Percentiles rank a stretch among this genome's conserved stretches.
Conservation (phyloP, 2,329 filamentous ascomycete species). For the Neocucurbitaria cava region DNA sequence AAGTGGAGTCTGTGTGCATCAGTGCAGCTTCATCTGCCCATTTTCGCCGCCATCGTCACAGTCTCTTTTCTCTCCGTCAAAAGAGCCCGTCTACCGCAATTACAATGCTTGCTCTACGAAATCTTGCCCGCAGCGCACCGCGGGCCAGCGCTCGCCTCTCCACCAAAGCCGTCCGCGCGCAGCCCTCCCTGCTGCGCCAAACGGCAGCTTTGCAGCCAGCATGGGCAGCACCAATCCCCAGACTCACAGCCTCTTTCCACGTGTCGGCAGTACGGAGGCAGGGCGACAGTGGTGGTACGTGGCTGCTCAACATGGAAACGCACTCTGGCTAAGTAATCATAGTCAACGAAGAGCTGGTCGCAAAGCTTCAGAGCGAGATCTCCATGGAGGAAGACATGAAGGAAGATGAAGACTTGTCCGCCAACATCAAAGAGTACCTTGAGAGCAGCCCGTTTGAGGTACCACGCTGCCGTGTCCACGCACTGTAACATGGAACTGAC, state of each 20-base stretch:
- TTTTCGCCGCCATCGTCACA: constrained; percentile 6
- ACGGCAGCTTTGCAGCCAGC: constrained; percentile 42
- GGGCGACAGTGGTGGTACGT: constrained; percentile 38
- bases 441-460: constrained; percentile 85
- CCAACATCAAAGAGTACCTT: constrained; percentile 85
- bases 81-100: background rate
- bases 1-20: constrained; percentile 23
- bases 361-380: constrained; percentile 72
- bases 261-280: constrained; percentile 49
- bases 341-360: constrained; percentile 77
- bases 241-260: constrained; percentile 52
- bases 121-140: constrained; percentile 54
- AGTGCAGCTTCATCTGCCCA: constrained; percentile 11
- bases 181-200: constrained; percentile 44
- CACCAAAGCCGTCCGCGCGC: constrained; percentile 46
- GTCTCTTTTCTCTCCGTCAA: background rate
- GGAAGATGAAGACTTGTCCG: constrained; percentile 72
- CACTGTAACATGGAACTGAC: constrained; percentile 4
- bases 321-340: constrained; percentile 16
- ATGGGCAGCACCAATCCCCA: constrained; percentile 40
- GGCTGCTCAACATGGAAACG: background rate
- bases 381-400: constrained; percentile 79
- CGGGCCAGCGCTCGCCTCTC: constrained; percentile 52
- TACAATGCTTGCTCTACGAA: constrained; percentile 55
- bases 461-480: constrained; percentile 9